Percentiles rank a stretch among this genome's conserved stretches.
Conservation (phyloP, 2,329 filamentous ascomycete species). For the Diatrype stigma region DNA sequence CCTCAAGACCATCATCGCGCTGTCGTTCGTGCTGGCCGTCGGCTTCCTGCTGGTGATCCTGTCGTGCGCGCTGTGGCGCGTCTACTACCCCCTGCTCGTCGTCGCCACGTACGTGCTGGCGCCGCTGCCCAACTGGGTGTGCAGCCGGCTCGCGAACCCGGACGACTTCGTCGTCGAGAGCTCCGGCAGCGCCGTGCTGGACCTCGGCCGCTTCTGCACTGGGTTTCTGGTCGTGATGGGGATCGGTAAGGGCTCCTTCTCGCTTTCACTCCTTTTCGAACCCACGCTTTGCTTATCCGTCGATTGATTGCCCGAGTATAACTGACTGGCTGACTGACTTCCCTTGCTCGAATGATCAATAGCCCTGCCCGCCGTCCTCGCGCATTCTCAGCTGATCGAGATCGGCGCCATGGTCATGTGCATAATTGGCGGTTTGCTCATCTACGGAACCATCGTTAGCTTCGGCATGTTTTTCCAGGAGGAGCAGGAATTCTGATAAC, state of each 20-base stretch:
- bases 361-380: constrained; percentile 86
- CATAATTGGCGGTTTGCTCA: constrained; percentile 83
- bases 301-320: not conserved
- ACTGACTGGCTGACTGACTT: constrained; percentile 13
- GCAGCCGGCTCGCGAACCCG: constrained; percentile 77
- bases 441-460: constrained; percentile 97
- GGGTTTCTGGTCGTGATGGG: constrained; percentile 97
- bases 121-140: constrained; percentile 95
- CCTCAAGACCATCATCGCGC: constrained; percentile 97
- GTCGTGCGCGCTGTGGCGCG: constrained; percentile 89
- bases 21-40: constrained; percentile 98
- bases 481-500: constrained; percentile 80
- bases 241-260: constrained; percentile 65
- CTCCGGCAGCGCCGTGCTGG: constrained; percentile 77
- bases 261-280: constrained; percentile 2
- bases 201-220: constrained; percentile 90
- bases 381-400: constrained; percentile 79
- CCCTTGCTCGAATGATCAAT: constrained; percentile 6
- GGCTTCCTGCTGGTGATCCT: constrained; percentile 99
- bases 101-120: constrained; percentile 94
- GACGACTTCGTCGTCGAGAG: constrained; percentile 96
- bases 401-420: constrained; percentile 92
- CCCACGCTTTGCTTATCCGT: not conserved
- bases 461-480: constrained; percentile 99
- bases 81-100: constrained; percentile 92